Evolutionary conservation across 805 yeast genomes (phyloP), one percentile per base, ranked within the genome.

Genomic region (Debaryomyces tyrocola): DNA sequence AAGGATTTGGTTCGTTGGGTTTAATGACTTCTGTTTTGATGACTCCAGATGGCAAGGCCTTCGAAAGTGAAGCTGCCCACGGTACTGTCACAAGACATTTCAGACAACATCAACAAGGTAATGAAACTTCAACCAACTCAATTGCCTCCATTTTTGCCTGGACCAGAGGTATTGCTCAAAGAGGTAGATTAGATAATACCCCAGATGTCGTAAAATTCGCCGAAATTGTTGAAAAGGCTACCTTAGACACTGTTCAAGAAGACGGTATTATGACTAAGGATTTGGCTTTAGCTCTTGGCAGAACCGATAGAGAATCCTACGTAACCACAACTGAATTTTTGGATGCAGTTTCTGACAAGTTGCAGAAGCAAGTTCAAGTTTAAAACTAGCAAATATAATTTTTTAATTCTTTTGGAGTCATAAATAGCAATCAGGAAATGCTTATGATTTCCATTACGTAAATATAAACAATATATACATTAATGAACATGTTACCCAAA

Each of bases 41-140:
- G 73, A 84, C 92, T 14, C 91, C 92, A 43, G 92, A 87, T 68
- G 94, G 94, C 36, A 84, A 85, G 64, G 82, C 90, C n/a, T 87
- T 84, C 57, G 94, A 87, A 72, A 77, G 87, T 49, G 94, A 87
- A 66, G 92, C 92, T 49, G 94, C 94, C 29, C 94, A 87, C 60
- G 94, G 94, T 57, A 87, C 94, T 14, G 94, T 87, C 52, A 87
- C 94, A 28, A 83, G 94, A 79, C 94, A 87, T 63, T 87, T 74
- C 72, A 84, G 92, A 79, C 87, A 82, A 66, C 82, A 84, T 58
- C 92, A 87, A 69, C 81, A 81, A 60, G 92, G 92, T 51, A 83
- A 85, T 62, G 89, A 85, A 64, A 87, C 94, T 7, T 85, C 91
- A 4, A 87, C 94, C 45, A 87, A 87, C 70, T 86, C 94, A 6